phyloP scores from a whole-genome alignment of 2,329 filamentous ascomycete genomes.

The Penicillium sp. region DNA sequence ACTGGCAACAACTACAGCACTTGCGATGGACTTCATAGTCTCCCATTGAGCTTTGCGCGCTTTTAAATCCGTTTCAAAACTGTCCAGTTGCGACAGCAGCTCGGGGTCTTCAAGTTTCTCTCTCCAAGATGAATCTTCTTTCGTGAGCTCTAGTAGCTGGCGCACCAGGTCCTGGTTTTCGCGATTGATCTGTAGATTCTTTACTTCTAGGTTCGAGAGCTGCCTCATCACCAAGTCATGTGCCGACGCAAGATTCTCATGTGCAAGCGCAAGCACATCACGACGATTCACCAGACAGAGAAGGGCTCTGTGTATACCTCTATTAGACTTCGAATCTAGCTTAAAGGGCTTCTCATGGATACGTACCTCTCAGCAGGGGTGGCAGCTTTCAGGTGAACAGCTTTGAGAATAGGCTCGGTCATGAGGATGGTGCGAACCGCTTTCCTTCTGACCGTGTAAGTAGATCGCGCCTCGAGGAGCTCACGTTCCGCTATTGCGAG shows the following conservation, averaged over 20 bases:
- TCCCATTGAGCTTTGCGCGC: conserved; percentile 66
- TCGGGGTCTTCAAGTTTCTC: conserved; percentile 55
- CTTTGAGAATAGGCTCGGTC: conserved; percentile 72
- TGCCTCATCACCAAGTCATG: conserved; percentile 53
- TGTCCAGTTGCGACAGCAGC: conserved; percentile 55
- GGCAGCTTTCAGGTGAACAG: conserved; percentile 67
- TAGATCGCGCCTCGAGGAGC: conserved; percentile 67
- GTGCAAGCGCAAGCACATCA: conserved; percentile 63
- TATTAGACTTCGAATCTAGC: conserved; percentile 10
- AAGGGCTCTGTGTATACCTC: conserved; percentile 56
- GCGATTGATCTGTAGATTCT: conserved; percentile 55
- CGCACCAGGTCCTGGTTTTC: conserved; percentile 63
- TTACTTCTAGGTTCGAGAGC: conserved; percentile 57
- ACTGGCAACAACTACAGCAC: conserved; percentile 74
- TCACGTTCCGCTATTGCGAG: conserved; percentile 59
- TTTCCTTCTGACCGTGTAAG: conserved; percentile 67
- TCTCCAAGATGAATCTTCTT: conserved; percentile 52
- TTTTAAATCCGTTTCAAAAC: conserved; percentile 59
- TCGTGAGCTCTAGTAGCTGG: conserved; percentile 62
- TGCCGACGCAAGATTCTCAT: conserved; percentile 59
- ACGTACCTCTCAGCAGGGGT: conserved; percentile 66
- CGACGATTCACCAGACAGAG: conserved; percentile 64
- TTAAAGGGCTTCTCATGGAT: conserved; percentile 1
- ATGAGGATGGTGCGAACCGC: conserved; percentile 67
- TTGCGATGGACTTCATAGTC: conserved; percentile 74